These are phyloP conservation scores for Cladosporium sp. DNA, from an alignment of 2,329 filamentous ascomycete species.

Conservation along the genomic window DNA sequence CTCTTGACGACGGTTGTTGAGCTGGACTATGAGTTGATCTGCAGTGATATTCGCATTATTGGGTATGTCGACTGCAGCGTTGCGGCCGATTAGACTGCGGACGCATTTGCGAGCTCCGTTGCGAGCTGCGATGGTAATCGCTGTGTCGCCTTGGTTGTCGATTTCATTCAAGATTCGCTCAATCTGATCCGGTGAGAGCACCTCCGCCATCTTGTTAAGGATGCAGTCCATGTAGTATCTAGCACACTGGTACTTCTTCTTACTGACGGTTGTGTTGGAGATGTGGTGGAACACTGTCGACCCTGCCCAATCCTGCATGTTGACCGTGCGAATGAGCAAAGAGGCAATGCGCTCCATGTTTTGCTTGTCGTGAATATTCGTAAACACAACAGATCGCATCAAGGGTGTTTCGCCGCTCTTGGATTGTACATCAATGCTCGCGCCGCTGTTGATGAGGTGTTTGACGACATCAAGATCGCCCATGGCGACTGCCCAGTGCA, in stretches of 20 bases:
- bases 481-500: slow-evolving; percentile 98
- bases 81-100: slow-evolving; percentile 65
- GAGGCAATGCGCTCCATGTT: slow-evolving; percentile 83
- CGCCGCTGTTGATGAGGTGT: slow-evolving; percentile 77
- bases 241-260: slow-evolving; percentile 82
- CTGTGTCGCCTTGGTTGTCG: slow-evolving; percentile 86
- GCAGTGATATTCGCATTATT: slow-evolving; percentile 81
- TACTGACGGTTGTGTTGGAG: slow-evolving; percentile 78
- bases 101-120: slow-evolving; percentile 78
- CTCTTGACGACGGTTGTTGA: slow-evolving; percentile 65
- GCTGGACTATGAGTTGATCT: slow-evolving; percentile 72
- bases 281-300: slow-evolving; percentile 94
- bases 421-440: slow-evolving; percentile 65
- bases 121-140: slow-evolving; percentile 79
- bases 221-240: slow-evolving; percentile 92
- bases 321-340: slow-evolving; percentile 77
- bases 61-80: slow-evolving; percentile 75
- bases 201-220: slow-evolving; percentile 78
- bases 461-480: slow-evolving; percentile 89
- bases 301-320: slow-evolving; percentile 72
- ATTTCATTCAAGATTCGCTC: slow-evolving; percentile 75
- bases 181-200: slow-evolving; percentile 69
- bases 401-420: slow-evolving; percentile 74
- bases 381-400: slow-evolving; percentile 92
- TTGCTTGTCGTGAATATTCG: slow-evolving; percentile 92